Conservation (phyloP, 2,329 filamentous ascomycete genomes). For the Colletotrichum coccodes region DNA sequence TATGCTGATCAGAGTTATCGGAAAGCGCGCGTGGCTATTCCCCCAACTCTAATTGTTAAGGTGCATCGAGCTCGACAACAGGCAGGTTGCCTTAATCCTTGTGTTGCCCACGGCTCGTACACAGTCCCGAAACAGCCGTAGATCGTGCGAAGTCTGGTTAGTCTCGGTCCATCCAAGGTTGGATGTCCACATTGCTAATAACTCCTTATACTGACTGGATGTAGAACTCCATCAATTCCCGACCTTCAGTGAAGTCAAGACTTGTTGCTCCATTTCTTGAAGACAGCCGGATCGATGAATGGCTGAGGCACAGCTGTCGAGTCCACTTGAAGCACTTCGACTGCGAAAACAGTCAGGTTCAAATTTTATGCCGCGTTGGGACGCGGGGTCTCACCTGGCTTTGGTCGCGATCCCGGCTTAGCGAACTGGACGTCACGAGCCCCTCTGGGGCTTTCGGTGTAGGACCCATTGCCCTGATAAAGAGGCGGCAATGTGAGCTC, state of each 20-base stretch:
- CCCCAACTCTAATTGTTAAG: background rate
- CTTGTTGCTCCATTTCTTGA: slow-evolving; percentile 25
- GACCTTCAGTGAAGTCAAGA: background rate
- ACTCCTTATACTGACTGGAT: background rate
- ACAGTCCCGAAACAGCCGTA: background rate
- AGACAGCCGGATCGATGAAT: slow-evolving; percentile 34
- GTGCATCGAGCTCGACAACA: background rate
- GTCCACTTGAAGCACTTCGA: slow-evolving; percentile 34
- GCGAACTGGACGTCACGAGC: slow-evolving; percentile 26
- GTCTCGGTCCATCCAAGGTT: no score
- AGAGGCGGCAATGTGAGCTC: slow-evolving; percentile 13
- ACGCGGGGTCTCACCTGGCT: slow-evolving; percentile 12
- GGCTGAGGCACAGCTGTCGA: slow-evolving; percentile 35
- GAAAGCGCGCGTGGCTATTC: background rate
- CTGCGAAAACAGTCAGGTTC: slow-evolving; percentile 11
- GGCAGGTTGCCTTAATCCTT: background rate
- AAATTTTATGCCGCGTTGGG: background rate
- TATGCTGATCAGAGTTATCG: background rate
- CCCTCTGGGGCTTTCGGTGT: slow-evolving; percentile 28
- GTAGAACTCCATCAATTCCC: no score
- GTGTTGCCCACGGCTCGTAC: background rate
- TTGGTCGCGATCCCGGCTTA: slow-evolving; percentile 26
- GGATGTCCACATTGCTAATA: background rate
- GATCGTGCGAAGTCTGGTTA: background rate
- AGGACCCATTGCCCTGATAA: slow-evolving; percentile 32